Conservation (phyloP, 2,329 filamentous ascomycete species). For the Thielaviopsis euricoi region DNA sequence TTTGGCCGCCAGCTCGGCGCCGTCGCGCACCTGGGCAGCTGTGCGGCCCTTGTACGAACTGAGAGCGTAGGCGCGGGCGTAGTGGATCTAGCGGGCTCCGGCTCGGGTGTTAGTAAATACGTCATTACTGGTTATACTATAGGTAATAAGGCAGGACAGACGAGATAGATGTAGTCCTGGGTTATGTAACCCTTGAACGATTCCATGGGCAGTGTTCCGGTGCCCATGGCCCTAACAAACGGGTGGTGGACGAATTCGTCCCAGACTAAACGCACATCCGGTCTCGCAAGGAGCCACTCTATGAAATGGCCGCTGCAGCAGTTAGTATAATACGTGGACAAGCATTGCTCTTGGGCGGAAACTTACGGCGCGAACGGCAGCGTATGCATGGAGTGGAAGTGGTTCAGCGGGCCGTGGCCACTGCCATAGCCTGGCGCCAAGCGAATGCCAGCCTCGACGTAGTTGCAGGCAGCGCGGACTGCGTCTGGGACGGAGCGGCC, state of each 20-base stretch:
- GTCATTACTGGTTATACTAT: too few species aligned
- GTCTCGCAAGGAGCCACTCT: slow-evolving; percentile 61
- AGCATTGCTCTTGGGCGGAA: background rate
- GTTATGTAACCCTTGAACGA: slow-evolving; percentile 80
- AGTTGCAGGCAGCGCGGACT: slow-evolving; percentile 51
- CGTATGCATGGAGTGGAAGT: slow-evolving; percentile 56
- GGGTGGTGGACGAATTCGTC: slow-evolving; percentile 60
- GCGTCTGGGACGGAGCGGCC: slow-evolving; percentile 39
- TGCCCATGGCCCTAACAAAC: slow-evolving; percentile 63
- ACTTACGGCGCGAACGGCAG: slow-evolving; percentile 51
- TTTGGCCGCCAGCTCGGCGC: slow-evolving; percentile 48
- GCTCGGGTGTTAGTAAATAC: too few species aligned
- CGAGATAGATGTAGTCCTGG: slow-evolving; percentile 83
- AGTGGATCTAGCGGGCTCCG: slow-evolving; percentile 53
- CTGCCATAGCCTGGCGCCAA: slow-evolving; percentile 45
- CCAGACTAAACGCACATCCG: slow-evolving; percentile 63
- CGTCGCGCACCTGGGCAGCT: slow-evolving; percentile 49
- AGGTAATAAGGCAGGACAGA: slow-evolving; percentile 22
- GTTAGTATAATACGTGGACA: background rate
- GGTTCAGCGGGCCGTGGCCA: slow-evolving; percentile 59
- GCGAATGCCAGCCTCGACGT: slow-evolving; percentile 55
- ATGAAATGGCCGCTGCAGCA: slow-evolving; percentile 53
- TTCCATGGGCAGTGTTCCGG: slow-evolving; percentile 55
- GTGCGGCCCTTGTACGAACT: slow-evolving; percentile 70
- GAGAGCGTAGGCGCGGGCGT: slow-evolving; percentile 70